Base-by-base conservation (phyloP, 2,329 filamentous ascomycete species). In the Drechslerella stenobrocha region DNA sequence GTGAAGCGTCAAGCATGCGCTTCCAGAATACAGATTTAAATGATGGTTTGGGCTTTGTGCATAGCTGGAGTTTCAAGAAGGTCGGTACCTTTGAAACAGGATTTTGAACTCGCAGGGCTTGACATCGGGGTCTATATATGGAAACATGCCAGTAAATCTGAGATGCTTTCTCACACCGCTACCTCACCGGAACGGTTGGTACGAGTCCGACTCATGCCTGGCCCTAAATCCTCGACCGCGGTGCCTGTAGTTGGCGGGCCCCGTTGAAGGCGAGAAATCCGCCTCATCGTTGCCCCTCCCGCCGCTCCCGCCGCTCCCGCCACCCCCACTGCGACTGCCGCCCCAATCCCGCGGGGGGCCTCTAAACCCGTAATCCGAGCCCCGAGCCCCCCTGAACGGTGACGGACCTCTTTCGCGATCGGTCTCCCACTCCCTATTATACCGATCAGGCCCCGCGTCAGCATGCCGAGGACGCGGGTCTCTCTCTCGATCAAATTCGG, bases 201-300 rank as follows among this genome's bases (percentile, higher is more conserved):
- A 58, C 15, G 56, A 51, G 28, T 52, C 46, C 18, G 50, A 52
- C 5, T 34, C 46, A 26, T 34, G 55, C 18, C 35, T 44, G 8
- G 28, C n/a, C 22, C 55, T 46, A 11, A 32, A 42, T 22, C 24
- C 35, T 24, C 46, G 24, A 2, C 37, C 32, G 6, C 24, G 35
- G 8, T 24, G 26, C 20, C 44, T 15, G 15, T 40, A 15, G 13
- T 20, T 22, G 4, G 30, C 22, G 8, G 45, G 44, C 9, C 15
- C 53, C 4, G 53, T 44, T 22, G 53, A 34, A 4, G 53, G 22
- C 23, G 32, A 13, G 22, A 30, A 57, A 6, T 42, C 44, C 34
- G 34, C 8, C 6, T 32, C 42, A n/a, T 18, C 35, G 23, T 28
- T 30, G 20, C 40, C 32, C 5, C 44, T 32, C 13, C 44, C 32